These are phyloP conservation scores for Macrocybe gigantea DNA, from an alignment of 768 basidiomycete species.

Conservation along the genomic window DNA sequence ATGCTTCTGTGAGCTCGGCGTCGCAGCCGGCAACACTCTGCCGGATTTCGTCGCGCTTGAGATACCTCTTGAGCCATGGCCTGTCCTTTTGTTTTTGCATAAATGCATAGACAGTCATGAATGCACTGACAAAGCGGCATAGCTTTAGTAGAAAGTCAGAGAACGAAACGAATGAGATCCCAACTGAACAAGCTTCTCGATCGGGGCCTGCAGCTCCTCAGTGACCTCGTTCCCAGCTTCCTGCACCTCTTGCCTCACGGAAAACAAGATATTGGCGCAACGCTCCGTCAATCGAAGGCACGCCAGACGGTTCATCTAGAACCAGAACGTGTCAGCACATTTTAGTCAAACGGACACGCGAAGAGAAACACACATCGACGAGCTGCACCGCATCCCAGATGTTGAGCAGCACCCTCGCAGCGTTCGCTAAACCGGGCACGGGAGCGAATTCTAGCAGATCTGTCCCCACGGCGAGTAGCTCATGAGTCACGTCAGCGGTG, in stretches of 20 bases:
- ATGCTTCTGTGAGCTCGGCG: conserved; percentile 46
- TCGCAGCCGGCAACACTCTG: conserved; percentile 48
- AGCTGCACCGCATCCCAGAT: conserved; percentile 63
- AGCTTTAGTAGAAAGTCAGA: not conserved
- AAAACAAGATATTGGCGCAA: conserved; percentile 59
- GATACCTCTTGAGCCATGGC: conserved; percentile 69
- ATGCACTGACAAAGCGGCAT: conserved; percentile 24
- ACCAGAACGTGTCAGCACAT: no score
- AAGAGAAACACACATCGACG: conserved; percentile 48
- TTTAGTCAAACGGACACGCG: not conserved
- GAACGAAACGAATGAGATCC: not conserved
- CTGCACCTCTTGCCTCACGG: conserved; percentile 52
- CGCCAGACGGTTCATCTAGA: conserved; percentile 60
- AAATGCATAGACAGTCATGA: conserved; percentile 37
- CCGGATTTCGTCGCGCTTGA: conserved; percentile 64
- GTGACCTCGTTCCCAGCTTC: conserved; percentile 46
- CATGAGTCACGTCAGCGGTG: conserved; percentile 35
- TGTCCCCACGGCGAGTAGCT: conserved; percentile 32
- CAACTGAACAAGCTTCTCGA: conserved; percentile 44
- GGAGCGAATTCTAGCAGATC: conserved; percentile 46
- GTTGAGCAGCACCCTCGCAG: conserved; percentile 43
- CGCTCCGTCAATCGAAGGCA: conserved; percentile 69
- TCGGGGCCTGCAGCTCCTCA: conserved; percentile 41
- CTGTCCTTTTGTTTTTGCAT: conserved; percentile 53
- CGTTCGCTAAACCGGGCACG: conserved; percentile 46